phyloP scores from a whole-genome alignment of 1,284 basidiomycete genomes.

The Tilletia horrida region DNA sequence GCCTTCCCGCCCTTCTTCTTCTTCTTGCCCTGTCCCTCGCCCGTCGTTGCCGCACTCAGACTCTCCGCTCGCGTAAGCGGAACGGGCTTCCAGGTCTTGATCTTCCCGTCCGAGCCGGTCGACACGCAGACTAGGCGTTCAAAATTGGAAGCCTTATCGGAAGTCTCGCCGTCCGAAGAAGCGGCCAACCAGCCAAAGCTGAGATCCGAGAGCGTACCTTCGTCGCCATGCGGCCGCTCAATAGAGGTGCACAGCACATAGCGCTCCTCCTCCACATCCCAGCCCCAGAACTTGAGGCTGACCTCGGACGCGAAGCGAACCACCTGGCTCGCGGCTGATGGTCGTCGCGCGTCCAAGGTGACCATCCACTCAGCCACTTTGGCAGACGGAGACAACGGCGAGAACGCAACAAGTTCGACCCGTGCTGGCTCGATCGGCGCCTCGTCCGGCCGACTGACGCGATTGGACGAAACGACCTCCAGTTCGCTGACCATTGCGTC shows the following conservation, averaged over 20 bases:
- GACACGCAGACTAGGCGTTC: conserved; percentile 60
- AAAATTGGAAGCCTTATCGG: conserved; percentile 30
- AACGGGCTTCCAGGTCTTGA: conserved; percentile 67
- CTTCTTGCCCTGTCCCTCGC: not conserved
- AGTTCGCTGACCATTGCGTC: conserved; percentile 77
- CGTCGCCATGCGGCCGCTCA: conserved; percentile 76
- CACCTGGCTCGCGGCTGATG: conserved; percentile 56
- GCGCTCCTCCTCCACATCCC: conserved; percentile 61
- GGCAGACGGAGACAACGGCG: conserved; percentile 52
- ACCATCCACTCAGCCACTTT: conserved; percentile 77
- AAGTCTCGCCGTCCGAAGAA: conserved; percentile 5
- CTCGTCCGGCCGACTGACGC: conserved; percentile 78
- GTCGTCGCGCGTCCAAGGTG: conserved; percentile 70
- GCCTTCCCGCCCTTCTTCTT: conserved; percentile 16
- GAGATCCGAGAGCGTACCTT: conserved; percentile 64
- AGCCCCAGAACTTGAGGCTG: conserved; percentile 86
- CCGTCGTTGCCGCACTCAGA: conserved; percentile 14
- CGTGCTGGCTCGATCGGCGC: conserved; percentile 72
- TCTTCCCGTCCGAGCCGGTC: conserved; percentile 66
- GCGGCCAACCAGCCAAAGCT: conserved; percentile 61
- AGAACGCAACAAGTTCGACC: conserved; percentile 71
- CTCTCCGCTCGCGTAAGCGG: not conserved
- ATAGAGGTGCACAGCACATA: conserved; percentile 75
- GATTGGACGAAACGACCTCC: conserved; percentile 88
- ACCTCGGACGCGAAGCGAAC: conserved; percentile 66